Percentiles rank a stretch among this genome's conserved stretches.
phyloP scores from a whole-genome alignment of 331 rosid species.

The Pyracantha coccinea region DNA sequence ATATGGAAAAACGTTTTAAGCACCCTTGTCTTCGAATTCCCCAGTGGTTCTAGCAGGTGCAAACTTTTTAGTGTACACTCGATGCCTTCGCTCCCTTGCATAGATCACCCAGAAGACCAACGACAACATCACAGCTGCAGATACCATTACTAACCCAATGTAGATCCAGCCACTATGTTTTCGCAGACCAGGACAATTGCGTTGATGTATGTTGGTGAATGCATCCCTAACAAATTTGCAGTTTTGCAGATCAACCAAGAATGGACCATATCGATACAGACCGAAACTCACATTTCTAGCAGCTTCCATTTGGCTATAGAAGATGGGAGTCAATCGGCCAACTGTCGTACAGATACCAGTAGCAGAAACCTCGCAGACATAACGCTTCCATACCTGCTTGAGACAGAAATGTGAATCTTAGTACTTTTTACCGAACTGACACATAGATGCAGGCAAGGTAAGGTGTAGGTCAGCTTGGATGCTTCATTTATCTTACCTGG shows the following conservation, averaged over 20 bases:
- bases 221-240: slow-evolving; percentile 42
- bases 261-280: slow-evolving; percentile 33
- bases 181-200: slow-evolving; percentile 31
- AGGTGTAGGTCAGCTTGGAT: background rate
- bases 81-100: slow-evolving; percentile 33
- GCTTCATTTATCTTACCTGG: slow-evolving; percentile 19
- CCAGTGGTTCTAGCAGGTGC: background rate
- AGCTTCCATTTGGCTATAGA: slow-evolving; percentile 26
- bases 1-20: background rate
- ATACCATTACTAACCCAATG: slow-evolving; percentile 27
- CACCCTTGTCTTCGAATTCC: background rate
- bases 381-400: slow-evolving; percentile 33
- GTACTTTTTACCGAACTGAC: background rate
- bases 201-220: slow-evolving; percentile 17
- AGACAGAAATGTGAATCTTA: background rate
- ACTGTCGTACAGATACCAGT: slow-evolving; percentile 28
- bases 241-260: slow-evolving; percentile 31
- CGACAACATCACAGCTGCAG: slow-evolving; percentile 34
- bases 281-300: slow-evolving; percentile 26
- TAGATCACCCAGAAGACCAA: slow-evolving; percentile 38
- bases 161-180: slow-evolving; percentile 13
- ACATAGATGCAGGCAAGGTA: background rate
- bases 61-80: slow-evolving; percentile 20
- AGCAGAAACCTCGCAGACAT: slow-evolving; percentile 28
- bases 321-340: slow-evolving; percentile 47